Percentiles rank a stretch among this genome's conserved stretches.
phyloP scores from a whole-genome alignment of 2,329 filamentous ascomycete species.

The Cercospora beticola region DNA sequence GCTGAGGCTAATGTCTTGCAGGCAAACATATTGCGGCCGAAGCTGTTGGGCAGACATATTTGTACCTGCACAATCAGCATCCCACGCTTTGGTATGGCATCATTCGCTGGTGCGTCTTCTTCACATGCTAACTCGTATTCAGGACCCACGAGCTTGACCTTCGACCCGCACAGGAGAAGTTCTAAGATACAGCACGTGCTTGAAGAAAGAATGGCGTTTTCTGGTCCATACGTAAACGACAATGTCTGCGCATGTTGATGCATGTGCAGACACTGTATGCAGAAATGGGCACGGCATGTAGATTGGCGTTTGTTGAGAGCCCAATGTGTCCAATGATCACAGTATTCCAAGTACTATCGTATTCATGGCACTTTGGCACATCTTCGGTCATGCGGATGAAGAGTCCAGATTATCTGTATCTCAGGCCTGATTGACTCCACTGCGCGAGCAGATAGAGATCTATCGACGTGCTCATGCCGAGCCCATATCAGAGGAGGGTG shows the following conservation, averaged over 20 bases:
- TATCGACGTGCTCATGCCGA: not conserved
- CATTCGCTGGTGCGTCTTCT: not conserved
- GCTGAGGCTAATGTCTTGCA: too few species aligned
- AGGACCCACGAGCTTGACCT: constrained; percentile 51
- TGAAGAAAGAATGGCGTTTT: not conserved
- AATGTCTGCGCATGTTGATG: not conserved
- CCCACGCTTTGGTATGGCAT: constrained; percentile 47
- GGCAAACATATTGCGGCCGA: constrained; percentile 58
- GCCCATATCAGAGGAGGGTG: not conserved
- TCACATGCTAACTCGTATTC: not conserved
- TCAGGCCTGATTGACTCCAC: not conserved
- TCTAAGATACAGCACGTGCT: constrained; percentile 33
- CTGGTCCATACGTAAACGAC: not conserved
- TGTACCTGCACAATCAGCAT: constrained; percentile 52
- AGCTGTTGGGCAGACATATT: constrained; percentile 57
- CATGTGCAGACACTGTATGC: not conserved
- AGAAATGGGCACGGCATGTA: not conserved
- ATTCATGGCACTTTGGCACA: not conserved
- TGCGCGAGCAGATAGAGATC: not conserved
- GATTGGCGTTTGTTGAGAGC: not conserved
- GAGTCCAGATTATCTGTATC: not conserved
- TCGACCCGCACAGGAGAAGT: constrained; percentile 52
- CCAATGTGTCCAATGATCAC: not conserved
- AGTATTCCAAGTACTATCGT: not conserved
- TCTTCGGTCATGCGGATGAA: not conserved